A percentile compares a stretch with the other conserved stretches of the same genome.
Conservation (phyloP, 116 monocot species). For the Cymodocea nodosa region DNA sequence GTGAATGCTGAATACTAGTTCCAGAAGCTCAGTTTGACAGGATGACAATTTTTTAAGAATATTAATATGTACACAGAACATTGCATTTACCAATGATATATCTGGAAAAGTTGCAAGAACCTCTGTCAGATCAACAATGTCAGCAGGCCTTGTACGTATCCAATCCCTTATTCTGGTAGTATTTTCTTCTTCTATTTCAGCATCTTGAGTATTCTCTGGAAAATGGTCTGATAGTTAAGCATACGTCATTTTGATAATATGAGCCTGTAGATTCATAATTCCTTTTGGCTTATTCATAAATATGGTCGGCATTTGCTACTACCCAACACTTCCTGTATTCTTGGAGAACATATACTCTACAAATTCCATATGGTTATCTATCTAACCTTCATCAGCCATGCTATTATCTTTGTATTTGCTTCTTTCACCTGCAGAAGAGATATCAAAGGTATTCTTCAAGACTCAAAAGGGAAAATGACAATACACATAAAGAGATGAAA, state of each 20-base stretch:
- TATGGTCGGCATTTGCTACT: not conserved
- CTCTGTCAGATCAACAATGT: conserved; percentile 50
- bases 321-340: not conserved
- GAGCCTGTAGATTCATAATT: not conserved
- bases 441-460: not conserved
- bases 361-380: not conserved
- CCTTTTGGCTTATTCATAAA: not conserved
- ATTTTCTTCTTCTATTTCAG: conserved; percentile 56
- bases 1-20: not conserved
- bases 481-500: not conserved
- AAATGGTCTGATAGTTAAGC: conserved; percentile 3
- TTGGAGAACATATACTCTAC: not conserved
- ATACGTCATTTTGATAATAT: not conserved
- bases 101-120: conserved; percentile 72
- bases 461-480: not conserved
- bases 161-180: conserved; percentile 59
- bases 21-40: not conserved
- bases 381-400: conserved; percentile 61
- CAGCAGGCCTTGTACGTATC: conserved; percentile 46
- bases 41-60: too few species aligned
- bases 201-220: conserved; percentile 90
- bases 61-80: not conserved
- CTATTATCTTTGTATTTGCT: conserved; percentile 21
- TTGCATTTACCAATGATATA: conserved; percentile 55
- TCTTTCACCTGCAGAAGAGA: conserved; percentile 31